A percentile compares a stretch with the other conserved stretches of the same genome.
Evolutionary conservation across 202 grass and related monocot species (phyloP).

Genomic region (Hordeum pubiflorum): DNA sequence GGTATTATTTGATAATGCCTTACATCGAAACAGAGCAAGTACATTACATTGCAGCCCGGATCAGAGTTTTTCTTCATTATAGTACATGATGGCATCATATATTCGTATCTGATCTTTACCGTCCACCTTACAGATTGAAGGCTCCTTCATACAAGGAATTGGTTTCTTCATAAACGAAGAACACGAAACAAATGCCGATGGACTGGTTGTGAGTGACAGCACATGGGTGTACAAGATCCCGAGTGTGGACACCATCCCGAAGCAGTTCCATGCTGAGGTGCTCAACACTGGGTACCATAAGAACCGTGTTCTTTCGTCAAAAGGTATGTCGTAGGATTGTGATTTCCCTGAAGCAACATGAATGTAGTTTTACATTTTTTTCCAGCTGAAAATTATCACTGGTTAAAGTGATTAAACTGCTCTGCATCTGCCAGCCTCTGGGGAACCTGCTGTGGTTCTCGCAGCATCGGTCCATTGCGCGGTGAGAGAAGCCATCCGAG

Average conservation of each 20-base stretch:
- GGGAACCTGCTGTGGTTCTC: conserved; percentile 59
- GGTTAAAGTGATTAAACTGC: background rate
- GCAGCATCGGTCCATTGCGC: conserved; percentile 55
- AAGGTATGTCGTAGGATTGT: conserved; percentile 30
- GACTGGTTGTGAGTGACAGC: conserved; percentile 51
- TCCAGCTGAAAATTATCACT: background rate
- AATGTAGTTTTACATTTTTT: background rate
- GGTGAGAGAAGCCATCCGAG: conserved; percentile 51
- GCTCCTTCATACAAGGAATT: conserved; percentile 68
- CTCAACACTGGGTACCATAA: conserved; percentile 59
- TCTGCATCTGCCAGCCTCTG: conserved; percentile 30
- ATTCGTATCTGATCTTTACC: background rate
- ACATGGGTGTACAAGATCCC: conserved; percentile 81
- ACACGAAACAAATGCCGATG: conserved; percentile 43
- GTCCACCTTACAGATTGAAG: conserved; percentile 45
- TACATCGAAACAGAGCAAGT: background rate
- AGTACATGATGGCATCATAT: background rate
- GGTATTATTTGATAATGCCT: background rate
- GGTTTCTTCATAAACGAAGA: conserved; percentile 60
- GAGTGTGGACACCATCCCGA: conserved; percentile 59
- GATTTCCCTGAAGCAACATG: background rate
- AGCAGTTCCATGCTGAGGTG: conserved; percentile 56
- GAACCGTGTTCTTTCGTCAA: conserved; percentile 63
- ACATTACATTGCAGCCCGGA: background rate
- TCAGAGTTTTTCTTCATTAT: background rate